A percentile compares a stretch with the other conserved stretches of the same genome.
These are phyloP conservation scores for Eucommia ulmoides DNA, from an alignment of 257 asterid species.

Conservation along the genomic window DNA sequence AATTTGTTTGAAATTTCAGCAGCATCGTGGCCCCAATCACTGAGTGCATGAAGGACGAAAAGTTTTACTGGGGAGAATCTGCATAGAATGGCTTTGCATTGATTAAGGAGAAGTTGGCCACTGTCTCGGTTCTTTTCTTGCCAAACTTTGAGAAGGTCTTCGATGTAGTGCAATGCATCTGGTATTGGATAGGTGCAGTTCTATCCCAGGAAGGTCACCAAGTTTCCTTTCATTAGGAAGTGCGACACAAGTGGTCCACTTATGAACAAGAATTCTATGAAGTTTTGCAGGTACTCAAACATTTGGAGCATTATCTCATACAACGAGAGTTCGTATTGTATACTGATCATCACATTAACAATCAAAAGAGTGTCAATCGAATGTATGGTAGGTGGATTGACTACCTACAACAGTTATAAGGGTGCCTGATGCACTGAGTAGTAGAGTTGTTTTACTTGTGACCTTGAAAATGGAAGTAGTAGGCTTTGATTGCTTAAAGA, in stretches of 20 bases:
- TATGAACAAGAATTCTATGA: neutral
- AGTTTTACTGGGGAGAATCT: too few species aligned
- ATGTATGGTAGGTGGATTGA: neutral
- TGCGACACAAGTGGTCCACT: neutral
- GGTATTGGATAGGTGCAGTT: too few species aligned
- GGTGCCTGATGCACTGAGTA: neutral
- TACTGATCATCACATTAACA: neutral
- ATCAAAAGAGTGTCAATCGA: neutral
- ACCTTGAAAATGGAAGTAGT: neutral
- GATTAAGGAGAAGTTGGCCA: too few species aligned
- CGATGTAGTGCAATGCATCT: too few species aligned
- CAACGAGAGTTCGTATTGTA: neutral
- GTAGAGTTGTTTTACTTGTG: neutral
- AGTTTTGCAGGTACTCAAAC: neutral
- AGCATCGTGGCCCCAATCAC: too few species aligned
- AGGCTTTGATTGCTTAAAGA: neutral
- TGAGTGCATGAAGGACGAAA: too few species aligned
- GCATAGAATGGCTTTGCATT: too few species aligned
- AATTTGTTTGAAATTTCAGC: too few species aligned
- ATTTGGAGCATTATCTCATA: neutral
- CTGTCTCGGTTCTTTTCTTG: too few species aligned
- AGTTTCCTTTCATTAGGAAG: too few species aligned
- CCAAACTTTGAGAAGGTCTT: too few species aligned
- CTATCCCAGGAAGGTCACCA: too few species aligned
- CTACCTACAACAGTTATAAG: neutral